A percentile compares a stretch with the other conserved stretches of the same genome.
Conservation (phyloP, 257 asterid species). For the Scutellaria barbata region DNA sequence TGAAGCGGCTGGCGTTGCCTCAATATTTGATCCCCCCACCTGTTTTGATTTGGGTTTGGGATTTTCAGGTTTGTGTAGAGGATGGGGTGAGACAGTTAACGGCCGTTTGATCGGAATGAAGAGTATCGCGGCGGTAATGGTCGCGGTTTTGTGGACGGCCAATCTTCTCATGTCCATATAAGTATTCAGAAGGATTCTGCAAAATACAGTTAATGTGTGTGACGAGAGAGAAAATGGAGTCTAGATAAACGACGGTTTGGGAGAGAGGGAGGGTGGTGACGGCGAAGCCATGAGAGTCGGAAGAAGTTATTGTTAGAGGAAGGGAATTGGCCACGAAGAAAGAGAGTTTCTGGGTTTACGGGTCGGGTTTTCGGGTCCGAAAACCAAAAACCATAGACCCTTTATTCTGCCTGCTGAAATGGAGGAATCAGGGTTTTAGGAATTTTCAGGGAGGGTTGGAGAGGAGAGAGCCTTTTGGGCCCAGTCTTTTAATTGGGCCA, state of each 20-base stretch:
- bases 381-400: slow-evolving; percentile 30
- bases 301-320: slow-evolving; percentile 37
- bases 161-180: slow-evolving; percentile 60
- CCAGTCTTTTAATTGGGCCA: background rate
- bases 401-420: background rate
- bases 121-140: slow-evolving; percentile 46
- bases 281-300: slow-evolving; percentile 50
- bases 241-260: slow-evolving; percentile 29
- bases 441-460: background rate
- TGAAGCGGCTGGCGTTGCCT: slow-evolving; percentile 31
- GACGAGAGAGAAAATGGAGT: background rate
- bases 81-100: slow-evolving; percentile 47
- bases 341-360: slow-evolving; percentile 28
- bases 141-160: slow-evolving; percentile 37
- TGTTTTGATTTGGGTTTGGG: slow-evolving; percentile 29
- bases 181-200: background rate
- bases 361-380: slow-evolving; percentile 45
- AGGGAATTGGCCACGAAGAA: slow-evolving; percentile 43
- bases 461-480: background rate
- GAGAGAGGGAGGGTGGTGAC: slow-evolving; percentile 30
- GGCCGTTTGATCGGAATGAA: slow-evolving; percentile 56
- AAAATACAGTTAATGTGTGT: background rate
- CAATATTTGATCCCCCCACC: slow-evolving; percentile 26
- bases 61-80: slow-evolving; percentile 29
- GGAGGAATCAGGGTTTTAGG: slow-evolving; percentile 32